Conservation (phyloP, 805 yeast genomes). For the Barnettozyma botsteinii region DNA sequence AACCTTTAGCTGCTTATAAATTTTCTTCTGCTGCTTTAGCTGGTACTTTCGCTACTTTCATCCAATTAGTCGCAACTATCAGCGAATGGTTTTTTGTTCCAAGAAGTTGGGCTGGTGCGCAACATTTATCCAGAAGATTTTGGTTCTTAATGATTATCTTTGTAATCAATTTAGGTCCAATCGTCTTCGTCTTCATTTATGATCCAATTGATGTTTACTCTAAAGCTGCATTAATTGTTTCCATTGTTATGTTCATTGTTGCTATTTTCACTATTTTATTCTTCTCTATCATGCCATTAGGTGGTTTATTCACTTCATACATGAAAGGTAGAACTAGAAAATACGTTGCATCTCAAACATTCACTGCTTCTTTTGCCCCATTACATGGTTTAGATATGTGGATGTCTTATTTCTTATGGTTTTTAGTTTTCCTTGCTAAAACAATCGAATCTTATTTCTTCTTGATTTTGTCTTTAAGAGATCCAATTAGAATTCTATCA, state of each 20-base stretch:
- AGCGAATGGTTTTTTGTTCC: conserved; percentile 97
- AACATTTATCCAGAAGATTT: conserved; percentile 85
- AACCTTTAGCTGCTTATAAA: conserved; percentile 82
- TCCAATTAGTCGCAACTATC: conserved; percentile 83
- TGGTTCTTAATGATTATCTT: conserved; percentile 64
- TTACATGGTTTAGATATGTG: conserved; percentile 89
- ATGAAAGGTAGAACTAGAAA: conserved; percentile 81
- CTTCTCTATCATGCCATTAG: conserved; percentile 93
- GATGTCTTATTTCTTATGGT: conserved; percentile 92
- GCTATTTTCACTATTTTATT: conserved; percentile 79
- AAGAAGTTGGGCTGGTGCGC: conserved; percentile 99
- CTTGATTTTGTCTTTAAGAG: conserved; percentile 82
- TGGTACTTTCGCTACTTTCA: conserved; percentile 77
- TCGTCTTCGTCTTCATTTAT: conserved; percentile 78
- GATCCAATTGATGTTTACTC: conserved; percentile 64
- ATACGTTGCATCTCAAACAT: conserved; percentile 90
- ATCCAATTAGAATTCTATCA: conserved; percentile 88
- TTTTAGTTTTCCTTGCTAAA: conserved; percentile 83
- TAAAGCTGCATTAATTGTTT: conserved; percentile 66
- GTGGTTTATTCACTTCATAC: conserved; percentile 92
- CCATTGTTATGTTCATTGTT: conserved; percentile 84
- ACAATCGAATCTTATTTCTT: conserved; percentile 87
- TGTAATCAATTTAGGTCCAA: conserved; percentile 74
- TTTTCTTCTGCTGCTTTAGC: conserved; percentile 94
- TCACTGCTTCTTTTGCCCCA: conserved; percentile 85